Evolutionary conservation across 768 basidiomycete genomes (phyloP).

Genomic region (Amylocystis lapponica): DNA sequence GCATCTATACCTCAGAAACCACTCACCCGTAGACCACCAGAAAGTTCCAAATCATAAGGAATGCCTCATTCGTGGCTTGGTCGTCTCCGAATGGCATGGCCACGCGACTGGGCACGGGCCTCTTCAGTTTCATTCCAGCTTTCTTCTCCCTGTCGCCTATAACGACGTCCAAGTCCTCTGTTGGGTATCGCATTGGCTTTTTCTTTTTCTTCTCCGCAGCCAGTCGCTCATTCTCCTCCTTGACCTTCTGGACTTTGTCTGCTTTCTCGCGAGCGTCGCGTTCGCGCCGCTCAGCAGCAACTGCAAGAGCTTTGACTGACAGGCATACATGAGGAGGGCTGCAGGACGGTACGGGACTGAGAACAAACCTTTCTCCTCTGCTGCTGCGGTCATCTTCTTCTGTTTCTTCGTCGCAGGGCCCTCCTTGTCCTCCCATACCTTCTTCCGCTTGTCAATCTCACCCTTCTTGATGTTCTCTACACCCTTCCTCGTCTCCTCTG

Average conservation of each 20-base stretch:
- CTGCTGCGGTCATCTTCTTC: constrained; percentile 67
- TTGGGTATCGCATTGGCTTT: constrained; percentile 87
- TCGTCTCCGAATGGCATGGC: constrained; percentile 66
- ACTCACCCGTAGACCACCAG: constrained; percentile 88
- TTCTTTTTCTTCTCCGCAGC: constrained; percentile 83
- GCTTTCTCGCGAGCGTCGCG: constrained; percentile 66
- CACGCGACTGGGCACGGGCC: constrained; percentile 58
- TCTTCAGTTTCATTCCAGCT: constrained; percentile 60
- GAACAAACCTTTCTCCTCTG: constrained; percentile 67
- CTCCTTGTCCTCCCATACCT: constrained; percentile 85
- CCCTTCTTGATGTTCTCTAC: constrained; percentile 79
- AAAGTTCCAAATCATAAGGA: constrained; percentile 93
- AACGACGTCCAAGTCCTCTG: constrained; percentile 84
- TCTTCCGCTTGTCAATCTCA: constrained; percentile 91
- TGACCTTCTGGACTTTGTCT: constrained; percentile 55
- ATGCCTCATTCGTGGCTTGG: constrained; percentile 67
- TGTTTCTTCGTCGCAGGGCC: constrained; percentile 77
- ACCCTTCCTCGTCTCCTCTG: constrained; percentile 73
- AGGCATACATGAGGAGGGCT: neutral
- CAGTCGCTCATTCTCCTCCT: constrained; percentile 66
- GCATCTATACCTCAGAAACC: neutral
- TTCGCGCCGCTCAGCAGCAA: constrained; percentile 56
- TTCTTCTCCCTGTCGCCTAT: constrained; percentile 80
- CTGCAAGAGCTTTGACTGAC: constrained; percentile 25
- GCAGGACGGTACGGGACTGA: neutral